These are phyloP conservation scores for Pinus taeda DNA, from an alignment of 75 land plant genomes.

Conservation along the genomic window DNA sequence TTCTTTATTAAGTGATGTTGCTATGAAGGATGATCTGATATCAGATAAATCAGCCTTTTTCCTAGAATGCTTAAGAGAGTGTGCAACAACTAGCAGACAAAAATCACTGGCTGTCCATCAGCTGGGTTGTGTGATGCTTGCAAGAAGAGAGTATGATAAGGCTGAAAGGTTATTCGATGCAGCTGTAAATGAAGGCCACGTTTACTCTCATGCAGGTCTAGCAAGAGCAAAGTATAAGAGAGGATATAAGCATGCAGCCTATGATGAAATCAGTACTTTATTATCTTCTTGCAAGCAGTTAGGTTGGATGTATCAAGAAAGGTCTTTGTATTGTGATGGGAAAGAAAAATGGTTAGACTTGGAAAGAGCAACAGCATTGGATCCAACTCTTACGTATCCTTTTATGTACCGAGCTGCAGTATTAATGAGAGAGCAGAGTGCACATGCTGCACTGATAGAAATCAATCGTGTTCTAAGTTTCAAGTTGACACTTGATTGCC, in stretches of 20 bases:
- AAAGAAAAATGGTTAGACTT: constrained; percentile 68
- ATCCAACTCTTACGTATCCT: constrained; percentile 92
- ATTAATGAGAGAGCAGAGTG: constrained; percentile 74
- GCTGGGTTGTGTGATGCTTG: constrained; percentile 80
- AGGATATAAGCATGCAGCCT: constrained; percentile 52
- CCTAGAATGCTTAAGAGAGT: constrained; percentile 49
- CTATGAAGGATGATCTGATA: constrained; percentile 60
- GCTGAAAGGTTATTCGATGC: constrained; percentile 66
- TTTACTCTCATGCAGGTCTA: constrained; percentile 76
- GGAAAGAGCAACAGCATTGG: constrained; percentile 86
- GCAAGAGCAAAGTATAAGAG: constrained; percentile 55
- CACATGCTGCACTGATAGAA: constrained; percentile 70
- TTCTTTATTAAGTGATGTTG: constrained; percentile 78
- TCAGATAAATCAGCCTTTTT: constrained; percentile 64
- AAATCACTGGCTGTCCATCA: constrained; percentile 78
- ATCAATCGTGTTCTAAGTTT: constrained; percentile 91
- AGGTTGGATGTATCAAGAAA: constrained; percentile 97
- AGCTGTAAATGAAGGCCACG: constrained; percentile 80
- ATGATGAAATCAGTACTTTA: constrained; percentile 41
- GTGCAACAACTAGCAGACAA: constrained; percentile 54
- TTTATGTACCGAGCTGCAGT: constrained; percentile 92
- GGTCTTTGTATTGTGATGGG: constrained; percentile 77
- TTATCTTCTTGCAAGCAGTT: constrained; percentile 50
- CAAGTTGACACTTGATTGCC: constrained; percentile 83
- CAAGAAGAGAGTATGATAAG: constrained; percentile 82